These are phyloP conservation scores for Ramularia collo-cygni DNA, from an alignment of 2,329 filamentous ascomycete genomes.

Conservation along the genomic window DNA sequence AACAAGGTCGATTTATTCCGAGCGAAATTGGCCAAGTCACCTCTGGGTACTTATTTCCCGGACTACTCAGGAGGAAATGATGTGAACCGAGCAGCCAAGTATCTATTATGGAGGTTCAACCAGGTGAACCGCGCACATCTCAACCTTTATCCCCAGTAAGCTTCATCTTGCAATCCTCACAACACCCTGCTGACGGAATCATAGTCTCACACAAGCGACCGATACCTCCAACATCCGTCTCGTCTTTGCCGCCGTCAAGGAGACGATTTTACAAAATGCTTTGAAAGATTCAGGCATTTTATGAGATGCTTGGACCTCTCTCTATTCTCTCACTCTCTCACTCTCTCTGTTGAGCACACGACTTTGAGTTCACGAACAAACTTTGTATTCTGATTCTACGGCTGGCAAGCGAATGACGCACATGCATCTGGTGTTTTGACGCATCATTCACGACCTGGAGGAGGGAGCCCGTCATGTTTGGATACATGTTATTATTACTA, in stretches of 20 bases:
- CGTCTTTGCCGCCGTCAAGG: slow-evolving; percentile 96
- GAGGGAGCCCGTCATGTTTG: too few relatives aligned
- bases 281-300: slow-evolving; percentile 97
- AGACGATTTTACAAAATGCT: slow-evolving; percentile 97
- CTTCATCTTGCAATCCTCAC: slow-evolving; percentile 22
- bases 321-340: slow-evolving; percentile 9
- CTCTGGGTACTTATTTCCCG: slow-evolving; percentile 89
- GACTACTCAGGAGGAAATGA: slow-evolving; percentile 97
- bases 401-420: too few relatives aligned
- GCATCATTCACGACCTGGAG: too few relatives aligned
- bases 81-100: slow-evolving; percentile 96
- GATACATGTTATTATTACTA: too few relatives aligned
- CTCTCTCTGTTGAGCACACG: slow-evolving; percentile 6
- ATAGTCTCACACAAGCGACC: slow-evolving; percentile 94
- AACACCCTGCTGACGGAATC: slow-evolving; percentile 8
- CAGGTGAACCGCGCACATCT: slow-evolving; percentile 95
- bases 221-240: slow-evolving; percentile 97
- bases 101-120: slow-evolving; percentile 96
- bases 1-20: slow-evolving; percentile 99
- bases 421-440: too few relatives aligned
- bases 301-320: slow-evolving; percentile 26
- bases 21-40: slow-evolving; percentile 82
- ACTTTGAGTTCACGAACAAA: background rate
- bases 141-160: slow-evolving; percentile 96
- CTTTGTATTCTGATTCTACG: too few relatives aligned